Base-by-base conservation (phyloP, 176 grass and related monocot genomes). In the Otatea glauca region DNA sequence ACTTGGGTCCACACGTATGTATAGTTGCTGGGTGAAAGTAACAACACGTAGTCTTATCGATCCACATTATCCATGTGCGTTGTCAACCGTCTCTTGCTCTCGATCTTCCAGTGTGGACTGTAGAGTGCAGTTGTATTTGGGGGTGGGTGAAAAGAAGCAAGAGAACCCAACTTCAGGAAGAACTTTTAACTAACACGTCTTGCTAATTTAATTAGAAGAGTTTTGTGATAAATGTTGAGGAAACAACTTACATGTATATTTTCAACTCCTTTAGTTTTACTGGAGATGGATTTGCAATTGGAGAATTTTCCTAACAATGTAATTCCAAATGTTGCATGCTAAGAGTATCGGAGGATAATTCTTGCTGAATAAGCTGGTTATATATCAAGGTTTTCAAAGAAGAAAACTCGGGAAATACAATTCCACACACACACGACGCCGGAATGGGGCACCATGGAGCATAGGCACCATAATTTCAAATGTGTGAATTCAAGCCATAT, bases 1-100 rank as follows among this genome's bases (percentile, higher is more conserved):
- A n/a, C n/a, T n/a, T 44, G 65, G 38, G 71, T 38, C 76, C 76
- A 24, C 49, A 27, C 21, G 41, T 62, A 70, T 9, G 68, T 72
- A 85, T 72, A 85, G 35, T 47, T 35, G 83, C 44, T 81, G 77
- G 56, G n/a, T 81, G 63, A 63, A 81, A 85, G 77, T 21, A 81
- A 75, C 76, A 44, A 53, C 74, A 83, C 45, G 35, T 47, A 42
- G 17, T 54, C 45, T 25, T 65, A 45, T 62, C 56, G 7, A 32
- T 64, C 67, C 66, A 21, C 35, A 45, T 68, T 68, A 60, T 84
- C 75, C 50, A 9, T 80, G 20, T 85, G 62, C 82, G 69, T 39
- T 88, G 81, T 59, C 75, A 67, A 43, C 25, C 41, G 29, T 17
- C 56, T 5, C 17, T 35, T 32, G 27, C 43, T 66, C 43, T 43